These are phyloP conservation scores for Pleurotus salmoneostramineus DNA, from an alignment of 768 basidiomycete genomes.

Conservation along the genomic window DNA sequence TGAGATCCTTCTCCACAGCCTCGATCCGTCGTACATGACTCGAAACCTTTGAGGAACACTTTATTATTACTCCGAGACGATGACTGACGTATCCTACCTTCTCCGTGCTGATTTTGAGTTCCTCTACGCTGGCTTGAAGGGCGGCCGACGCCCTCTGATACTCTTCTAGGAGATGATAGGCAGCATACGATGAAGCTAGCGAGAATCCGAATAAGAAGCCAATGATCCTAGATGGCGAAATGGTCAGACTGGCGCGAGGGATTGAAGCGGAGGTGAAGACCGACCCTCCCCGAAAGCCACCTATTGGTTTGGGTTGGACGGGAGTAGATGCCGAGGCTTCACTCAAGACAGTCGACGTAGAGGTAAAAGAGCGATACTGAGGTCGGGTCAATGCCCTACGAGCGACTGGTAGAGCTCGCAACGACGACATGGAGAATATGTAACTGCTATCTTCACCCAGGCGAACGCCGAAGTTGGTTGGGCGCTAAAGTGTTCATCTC, in stretches of 20 bases:
- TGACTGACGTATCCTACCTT: conserved; percentile 41
- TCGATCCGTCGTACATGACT: conserved; percentile 82
- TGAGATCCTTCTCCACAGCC: conserved; percentile 86
- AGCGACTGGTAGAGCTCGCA: conserved; percentile 22
- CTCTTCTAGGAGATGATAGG: conserved; percentile 87
- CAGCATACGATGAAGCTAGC: conserved; percentile 79
- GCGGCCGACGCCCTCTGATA: conserved; percentile 87
- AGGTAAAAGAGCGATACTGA: conserved; percentile 36
- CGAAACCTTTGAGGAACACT: conserved; percentile 50
- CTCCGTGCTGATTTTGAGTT: conserved; percentile 78
- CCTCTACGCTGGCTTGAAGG: conserved; percentile 83
- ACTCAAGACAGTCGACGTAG: conserved; percentile 37
- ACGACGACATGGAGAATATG: conserved; percentile 29
- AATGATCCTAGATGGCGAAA: conserved; percentile 49
- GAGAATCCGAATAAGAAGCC: conserved; percentile 91
- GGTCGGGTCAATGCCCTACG: conserved; percentile 11
- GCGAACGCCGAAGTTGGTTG: not conserved
- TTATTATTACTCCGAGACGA: too few relatives aligned
- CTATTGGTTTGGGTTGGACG: conserved; percentile 70
- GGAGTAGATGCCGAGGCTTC: conserved; percentile 47
- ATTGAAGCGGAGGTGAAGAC: not conserved
- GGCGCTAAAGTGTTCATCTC: not conserved
- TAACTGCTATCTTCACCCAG: not conserved
- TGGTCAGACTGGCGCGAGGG: not conserved
- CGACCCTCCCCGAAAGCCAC: conserved; percentile 66